Conservation (phyloP, 805 yeast genomes). For the Millerozyma acaciae region DNA sequence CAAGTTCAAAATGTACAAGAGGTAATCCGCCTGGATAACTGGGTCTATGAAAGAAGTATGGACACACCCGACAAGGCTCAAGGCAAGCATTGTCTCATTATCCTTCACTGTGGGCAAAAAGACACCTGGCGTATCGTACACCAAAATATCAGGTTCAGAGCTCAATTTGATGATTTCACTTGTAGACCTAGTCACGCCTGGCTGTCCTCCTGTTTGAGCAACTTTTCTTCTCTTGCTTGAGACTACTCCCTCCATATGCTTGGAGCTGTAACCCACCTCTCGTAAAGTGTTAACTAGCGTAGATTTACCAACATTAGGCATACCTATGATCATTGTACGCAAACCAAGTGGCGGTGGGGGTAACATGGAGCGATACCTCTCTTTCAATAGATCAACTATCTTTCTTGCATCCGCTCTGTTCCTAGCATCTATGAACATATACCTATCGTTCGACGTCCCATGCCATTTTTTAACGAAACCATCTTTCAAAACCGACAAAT, state of each 20-base stretch:
- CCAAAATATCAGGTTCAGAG: conserved; percentile 56
- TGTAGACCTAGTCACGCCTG: conserved; percentile 84
- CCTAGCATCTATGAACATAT: conserved; percentile 56
- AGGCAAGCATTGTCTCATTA: conserved; percentile 66
- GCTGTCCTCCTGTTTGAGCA: conserved; percentile 79
- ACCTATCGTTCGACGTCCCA: conserved; percentile 22
- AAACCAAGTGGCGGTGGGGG: conserved; percentile 85
- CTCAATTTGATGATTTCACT: conserved; percentile 69
- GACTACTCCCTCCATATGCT: conserved; percentile 15
- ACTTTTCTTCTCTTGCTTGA: conserved; percentile 52
- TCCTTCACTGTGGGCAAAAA: conserved; percentile 69
- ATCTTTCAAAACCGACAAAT: conserved; percentile 47
- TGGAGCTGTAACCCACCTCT: conserved; percentile 30
- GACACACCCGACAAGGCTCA: conserved; percentile 74
- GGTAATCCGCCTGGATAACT: conserved; percentile 78
- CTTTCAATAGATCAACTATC: conserved; percentile 48
- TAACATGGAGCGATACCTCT: conserved; percentile 40
- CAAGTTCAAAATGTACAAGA: conserved; percentile 68
- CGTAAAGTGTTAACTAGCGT: conserved; percentile 77
- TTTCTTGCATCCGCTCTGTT: conserved; percentile 44
- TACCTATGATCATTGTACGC: conserved; percentile 74
- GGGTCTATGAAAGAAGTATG: conserved; percentile 72
- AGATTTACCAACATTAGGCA: conserved; percentile 98
- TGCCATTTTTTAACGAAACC: conserved; percentile 34
- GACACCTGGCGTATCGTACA: conserved; percentile 93